Percentiles rank a stretch among this genome's conserved stretches.
Conservation (phyloP, 1,139 yeast species). For the Candida mesenterica region DNA sequence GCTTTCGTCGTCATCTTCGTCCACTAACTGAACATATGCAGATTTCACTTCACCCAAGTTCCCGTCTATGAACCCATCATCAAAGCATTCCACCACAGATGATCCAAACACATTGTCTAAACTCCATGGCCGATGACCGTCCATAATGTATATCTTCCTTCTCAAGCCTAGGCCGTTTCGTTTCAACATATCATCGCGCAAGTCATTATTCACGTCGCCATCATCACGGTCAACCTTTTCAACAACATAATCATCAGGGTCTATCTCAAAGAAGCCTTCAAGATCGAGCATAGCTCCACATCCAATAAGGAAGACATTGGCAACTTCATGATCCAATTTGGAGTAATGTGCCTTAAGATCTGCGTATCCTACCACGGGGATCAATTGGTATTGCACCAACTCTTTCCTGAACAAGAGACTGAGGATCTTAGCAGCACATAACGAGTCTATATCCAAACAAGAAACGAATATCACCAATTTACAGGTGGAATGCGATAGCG, state of each 20-base stretch:
- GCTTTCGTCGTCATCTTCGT: conserved; percentile 20
- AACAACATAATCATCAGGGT: conserved; percentile 42
- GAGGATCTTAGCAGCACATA: conserved; percentile 83
- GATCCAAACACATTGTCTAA: conserved; percentile 89
- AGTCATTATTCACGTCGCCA: conserved; percentile 14
- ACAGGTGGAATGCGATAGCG: conserved; percentile 86
- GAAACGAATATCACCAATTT: conserved; percentile 86
- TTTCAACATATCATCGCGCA: conserved; percentile 11
- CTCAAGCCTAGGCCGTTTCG: conserved; percentile 22
- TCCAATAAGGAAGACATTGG: conserved; percentile 77
- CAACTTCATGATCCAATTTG: conserved; percentile 70
- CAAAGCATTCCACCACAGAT: conserved; percentile 75
- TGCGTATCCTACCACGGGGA: conserved; percentile 92
- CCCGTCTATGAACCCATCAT: conserved; percentile 74
- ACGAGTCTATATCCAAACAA: conserved; percentile 85
- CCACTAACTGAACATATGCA: conserved; percentile 51
- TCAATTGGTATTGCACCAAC: conserved; percentile 79
- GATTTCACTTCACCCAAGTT: conserved; percentile 50
- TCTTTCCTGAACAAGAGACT: conserved; percentile 72
- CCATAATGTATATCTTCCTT: conserved; percentile 73
- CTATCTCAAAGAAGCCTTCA: conserved; percentile 71
- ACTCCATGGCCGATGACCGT: conserved; percentile 96
- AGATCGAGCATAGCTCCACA: conserved; percentile 96
- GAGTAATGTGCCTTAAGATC: conserved; percentile 67
- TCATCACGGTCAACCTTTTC: conserved; percentile 5